Base-by-base conservation (phyloP, 2,329 filamentous ascomycete species). In the Curvularia hawaiiensis region DNA sequence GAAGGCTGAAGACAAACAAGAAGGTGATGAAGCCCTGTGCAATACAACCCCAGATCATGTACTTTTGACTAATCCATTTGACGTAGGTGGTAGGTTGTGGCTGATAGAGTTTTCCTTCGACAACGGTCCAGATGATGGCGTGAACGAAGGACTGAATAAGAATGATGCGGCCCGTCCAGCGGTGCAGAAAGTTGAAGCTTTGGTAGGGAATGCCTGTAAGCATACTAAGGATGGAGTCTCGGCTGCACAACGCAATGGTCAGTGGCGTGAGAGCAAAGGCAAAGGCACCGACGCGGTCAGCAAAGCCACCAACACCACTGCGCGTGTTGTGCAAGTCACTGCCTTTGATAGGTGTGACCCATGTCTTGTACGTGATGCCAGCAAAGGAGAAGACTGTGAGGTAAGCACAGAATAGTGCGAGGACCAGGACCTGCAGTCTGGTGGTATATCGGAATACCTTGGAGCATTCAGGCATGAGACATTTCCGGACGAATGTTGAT, bases 131-230 rank as follows among this genome's bases (percentile, higher is more conserved):
- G 14, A 56, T 53, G 24, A 56, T 53, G 16, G 54, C 43, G 14
- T 56, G 50, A 43, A 52, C 22, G 22, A 56, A 56, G 18, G 50
- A 53, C 28, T 56, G 54, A 0, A 53, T 35, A 20, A 56, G 54
- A 22, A 56, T 56, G 30, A 56, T 56, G 49, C 54, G 54, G 30
- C 54, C 54, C 6, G 54, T 56, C 49, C 50, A 56, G 35, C 50
- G 54, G 49, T 56, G 54, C 38, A 56, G 43, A 24, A 56, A 53
- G 50, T 53, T 53, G 30, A 56, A 53, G 30, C 54, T 53, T 16
- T 56, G 54, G 39, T 53, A 56, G 4, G 54, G 50, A 28, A 56
- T 56, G 31, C 54, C 50, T 16, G 54, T 53, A 3, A 56, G 20
- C 44, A 53, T 56, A 28, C 54, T 53, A 20, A 56, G 54, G n/a